phyloP scores from a whole-genome alignment of 1,284 basidiomycete species.

The Ceratobasidium sp. region DNA sequence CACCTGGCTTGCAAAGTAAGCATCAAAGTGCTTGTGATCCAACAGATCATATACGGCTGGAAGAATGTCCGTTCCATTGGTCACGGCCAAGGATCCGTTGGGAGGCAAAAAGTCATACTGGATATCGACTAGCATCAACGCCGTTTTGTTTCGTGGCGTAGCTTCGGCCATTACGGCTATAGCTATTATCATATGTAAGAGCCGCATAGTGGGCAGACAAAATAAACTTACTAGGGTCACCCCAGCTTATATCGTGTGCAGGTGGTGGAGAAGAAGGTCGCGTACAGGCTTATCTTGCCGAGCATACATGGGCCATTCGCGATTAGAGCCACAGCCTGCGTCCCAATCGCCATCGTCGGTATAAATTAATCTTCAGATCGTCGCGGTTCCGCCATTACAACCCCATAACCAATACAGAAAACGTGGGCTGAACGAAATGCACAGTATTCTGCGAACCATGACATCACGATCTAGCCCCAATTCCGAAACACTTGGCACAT shows the following conservation, averaged over 20 bases:
- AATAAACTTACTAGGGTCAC: neutral
- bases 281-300: slow-evolving; percentile 26
- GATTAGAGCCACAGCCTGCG: neutral
- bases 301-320: neutral
- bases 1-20: slow-evolving; percentile 58
- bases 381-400: neutral
- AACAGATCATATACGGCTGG: slow-evolving; percentile 58
- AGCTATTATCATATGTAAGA: slow-evolving; percentile 8
- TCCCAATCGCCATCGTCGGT: too few relatives aligned
- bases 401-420: too few relatives aligned
- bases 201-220: slow-evolving; percentile 7
- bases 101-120: slow-evolving; percentile 75
- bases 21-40: slow-evolving; percentile 54
- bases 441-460: neutral
- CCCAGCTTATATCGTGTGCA: slow-evolving; percentile 2
- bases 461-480: neutral
- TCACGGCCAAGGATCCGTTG: slow-evolving; percentile 61
- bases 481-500: neutral
- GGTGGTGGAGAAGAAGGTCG: slow-evolving; percentile 26
- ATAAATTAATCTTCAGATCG: neutral
- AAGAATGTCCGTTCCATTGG: slow-evolving; percentile 57
- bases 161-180: neutral
- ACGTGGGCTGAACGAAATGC: neutral
- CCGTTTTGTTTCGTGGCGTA: slow-evolving; percentile 47
- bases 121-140: slow-evolving; percentile 64